Base-by-base conservation (phyloP, 2,329 filamentous ascomycete species). In the Ophiostoma perfectum region DNA sequence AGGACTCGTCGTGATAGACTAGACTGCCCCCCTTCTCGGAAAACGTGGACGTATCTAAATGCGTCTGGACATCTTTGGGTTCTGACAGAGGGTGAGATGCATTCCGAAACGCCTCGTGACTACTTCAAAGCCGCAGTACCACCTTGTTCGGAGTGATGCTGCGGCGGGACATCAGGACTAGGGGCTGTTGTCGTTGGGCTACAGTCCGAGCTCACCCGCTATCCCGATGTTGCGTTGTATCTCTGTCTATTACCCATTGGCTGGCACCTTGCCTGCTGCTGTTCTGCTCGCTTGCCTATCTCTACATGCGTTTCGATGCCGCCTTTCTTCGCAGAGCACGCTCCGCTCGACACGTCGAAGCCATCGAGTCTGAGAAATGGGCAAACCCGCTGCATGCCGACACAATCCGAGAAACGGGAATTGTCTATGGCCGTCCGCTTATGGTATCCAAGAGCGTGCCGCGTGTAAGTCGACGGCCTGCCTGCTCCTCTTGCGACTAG, bases 41-140 rank as follows among this genome's bases (percentile, higher is more conserved):
- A 60, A 60, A 60, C 55, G 55, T 60, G 27, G 55, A 60, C 55
- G 55, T 60, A 60, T 55, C 49, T 27, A 11, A 55, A 55, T 55
- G 49, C 49, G 49, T 55, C 55, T 7, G 36, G 27, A 38, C 27
- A 14, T 60, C 27, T 60, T 60, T 60, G 55, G 55, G 55, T 38
- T 60, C 27, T 60, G 49, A 55, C 8, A 55, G 14, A 55, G 18
- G 27, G 49, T 55, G 49, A 55, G 49, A 55, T 55, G 18, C 49
- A 55, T 55, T 55, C 49, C 49, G 49, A 55, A 36, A 55, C 49
- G 27, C 49, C 49, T 55, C 49, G 49, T 55, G 49, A 55, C 49
- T 55, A 9, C 14, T 36, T 11, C 6, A 18, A n/a, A 49, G 16
- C 47, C 12, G 11, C 7, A 55, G 14, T 55, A 55, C 49, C 49